phyloP scores from a whole-genome alignment of 352 stramenopile genomes.

The Phytopythium chamaehyphon region DNA sequence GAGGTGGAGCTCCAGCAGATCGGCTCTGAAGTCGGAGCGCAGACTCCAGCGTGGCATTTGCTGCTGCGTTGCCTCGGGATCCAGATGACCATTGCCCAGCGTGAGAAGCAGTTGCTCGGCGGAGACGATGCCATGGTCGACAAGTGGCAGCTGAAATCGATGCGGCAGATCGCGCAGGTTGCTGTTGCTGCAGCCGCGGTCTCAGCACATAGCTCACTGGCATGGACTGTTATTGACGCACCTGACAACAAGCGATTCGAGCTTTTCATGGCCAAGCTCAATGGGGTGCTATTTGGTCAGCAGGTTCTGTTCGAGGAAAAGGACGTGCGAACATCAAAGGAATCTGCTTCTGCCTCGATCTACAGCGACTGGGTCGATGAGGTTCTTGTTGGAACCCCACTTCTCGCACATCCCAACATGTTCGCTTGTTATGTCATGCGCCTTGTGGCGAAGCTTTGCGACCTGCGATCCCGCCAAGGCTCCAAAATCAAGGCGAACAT shows the following conservation, averaged over 20 bases:
- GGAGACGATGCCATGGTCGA: slow-evolving; percentile 23
- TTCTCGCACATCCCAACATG: slow-evolving; percentile 48
- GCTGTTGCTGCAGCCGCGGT: slow-evolving; percentile 35
- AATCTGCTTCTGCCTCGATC: slow-evolving; percentile 7
- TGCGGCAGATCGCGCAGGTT: slow-evolving; percentile 48
- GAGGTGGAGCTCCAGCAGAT: slow-evolving; percentile 53
- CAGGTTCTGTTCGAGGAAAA: slow-evolving; percentile 72
- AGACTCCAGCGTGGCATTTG: slow-evolving; percentile 51
- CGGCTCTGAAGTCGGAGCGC: slow-evolving; percentile 29
- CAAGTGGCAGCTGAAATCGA: slow-evolving; percentile 45
- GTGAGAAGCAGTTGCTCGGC: slow-evolving; percentile 33
- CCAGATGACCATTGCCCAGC: slow-evolving; percentile 45
- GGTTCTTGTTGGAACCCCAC: slow-evolving; percentile 24
- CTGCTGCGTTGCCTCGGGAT: slow-evolving; percentile 54
- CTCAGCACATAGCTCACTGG: slow-evolving; percentile 34
- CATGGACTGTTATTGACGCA: slow-evolving; percentile 38
- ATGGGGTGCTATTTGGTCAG: slow-evolving; percentile 65
- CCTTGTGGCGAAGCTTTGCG: slow-evolving; percentile 36
- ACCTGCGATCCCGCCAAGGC: slow-evolving; percentile 1
- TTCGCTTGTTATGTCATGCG: slow-evolving; percentile 52
- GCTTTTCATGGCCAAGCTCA: slow-evolving; percentile 37
- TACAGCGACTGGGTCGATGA: slow-evolving; percentile 16
- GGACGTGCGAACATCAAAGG: slow-evolving; percentile 18
- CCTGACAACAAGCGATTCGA: slow-evolving; percentile 41
- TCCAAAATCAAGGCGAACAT: slow-evolving; percentile 13